These are phyloP conservation scores for Boletus bicolor DNA, from an alignment of 768 basidiomycete genomes.

Conservation along the genomic window DNA sequence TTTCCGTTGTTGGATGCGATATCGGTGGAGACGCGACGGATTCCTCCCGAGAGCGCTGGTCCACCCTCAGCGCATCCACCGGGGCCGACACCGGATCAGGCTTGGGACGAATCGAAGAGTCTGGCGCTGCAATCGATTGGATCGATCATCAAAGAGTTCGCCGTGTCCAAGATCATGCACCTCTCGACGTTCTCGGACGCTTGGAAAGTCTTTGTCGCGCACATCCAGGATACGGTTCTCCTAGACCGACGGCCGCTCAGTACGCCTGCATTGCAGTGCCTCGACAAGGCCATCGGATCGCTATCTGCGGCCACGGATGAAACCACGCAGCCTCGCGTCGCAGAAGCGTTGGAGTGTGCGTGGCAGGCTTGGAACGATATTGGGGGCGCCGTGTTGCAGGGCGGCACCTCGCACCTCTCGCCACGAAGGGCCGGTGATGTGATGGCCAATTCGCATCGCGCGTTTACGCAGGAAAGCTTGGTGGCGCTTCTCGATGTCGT, in stretches of 20 bases:
- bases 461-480: conserved; percentile 69
- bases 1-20: conserved; percentile 81
- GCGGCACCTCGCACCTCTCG: conserved; percentile 13
- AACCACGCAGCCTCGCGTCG: conserved; percentile 36
- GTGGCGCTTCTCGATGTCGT: conserved; percentile 77
- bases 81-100: conserved; percentile 33
- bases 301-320: conserved; percentile 36
- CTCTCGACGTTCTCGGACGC: conserved; percentile 66
- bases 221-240: conserved; percentile 69
- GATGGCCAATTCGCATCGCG: conserved; percentile 3
- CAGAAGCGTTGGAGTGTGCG: conserved; percentile 53
- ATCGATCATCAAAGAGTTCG: conserved; percentile 78
- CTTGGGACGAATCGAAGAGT: conserved; percentile 87
- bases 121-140: conserved; percentile 83
- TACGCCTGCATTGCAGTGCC: conserved; percentile 78
- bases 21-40: conserved; percentile 51
- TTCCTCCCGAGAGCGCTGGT: conserved; percentile 13
- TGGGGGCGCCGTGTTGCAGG: conserved; percentile 49
- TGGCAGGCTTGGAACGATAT: conserved; percentile 72
- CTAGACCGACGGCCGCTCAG: conserved; percentile 67
- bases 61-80: conserved; percentile 1
- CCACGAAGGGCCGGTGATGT: conserved; percentile 4
- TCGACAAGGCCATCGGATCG: conserved; percentile 76
- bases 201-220: conserved; percentile 72
- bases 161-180: conserved; percentile 67